These are phyloP conservation scores for Fremontodendron californicum DNA, from an alignment of 345 rosid species.

Conservation along the genomic window DNA sequence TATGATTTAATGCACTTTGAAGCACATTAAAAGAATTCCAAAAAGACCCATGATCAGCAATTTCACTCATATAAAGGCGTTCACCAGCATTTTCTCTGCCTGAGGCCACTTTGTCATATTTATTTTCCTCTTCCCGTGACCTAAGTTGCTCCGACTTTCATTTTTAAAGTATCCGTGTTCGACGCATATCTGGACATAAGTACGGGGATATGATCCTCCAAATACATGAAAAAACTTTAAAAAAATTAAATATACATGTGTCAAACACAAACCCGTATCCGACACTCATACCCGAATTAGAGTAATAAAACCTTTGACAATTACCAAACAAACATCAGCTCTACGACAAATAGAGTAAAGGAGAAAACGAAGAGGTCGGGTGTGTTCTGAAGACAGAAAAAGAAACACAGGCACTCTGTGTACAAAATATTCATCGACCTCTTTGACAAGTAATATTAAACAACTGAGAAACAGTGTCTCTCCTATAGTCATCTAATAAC, in stretches of 20 bases:
- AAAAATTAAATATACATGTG: too few species aligned
- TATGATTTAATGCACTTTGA: constrained; percentile 22
- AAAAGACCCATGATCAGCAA: constrained; percentile 30
- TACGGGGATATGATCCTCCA: too few species aligned
- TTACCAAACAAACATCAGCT: background rate
- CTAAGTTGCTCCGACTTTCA: too few species aligned
- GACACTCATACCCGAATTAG: too few species aligned
- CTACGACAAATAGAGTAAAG: background rate
- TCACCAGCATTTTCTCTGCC: constrained; percentile 50
- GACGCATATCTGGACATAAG: too few species aligned
- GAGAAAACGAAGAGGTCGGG: background rate
- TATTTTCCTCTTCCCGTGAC: constrained; percentile 94
- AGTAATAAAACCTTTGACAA: too few species aligned
- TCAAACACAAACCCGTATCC: too few species aligned
- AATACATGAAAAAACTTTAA: too few species aligned
- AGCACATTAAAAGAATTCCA: constrained; percentile 34
- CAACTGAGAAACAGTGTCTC: background rate
- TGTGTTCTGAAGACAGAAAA: background rate
- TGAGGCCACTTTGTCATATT: constrained; percentile 65
- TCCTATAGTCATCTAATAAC: background rate
- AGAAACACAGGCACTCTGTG: background rate
- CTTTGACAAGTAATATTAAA: background rate
- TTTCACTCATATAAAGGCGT: constrained; percentile 47
- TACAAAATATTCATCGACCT: background rate
- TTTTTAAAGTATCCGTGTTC: too few species aligned